Conservation (phyloP, 2,329 filamentous ascomycete species). For the Hypoxylon rubiginosum region DNA sequence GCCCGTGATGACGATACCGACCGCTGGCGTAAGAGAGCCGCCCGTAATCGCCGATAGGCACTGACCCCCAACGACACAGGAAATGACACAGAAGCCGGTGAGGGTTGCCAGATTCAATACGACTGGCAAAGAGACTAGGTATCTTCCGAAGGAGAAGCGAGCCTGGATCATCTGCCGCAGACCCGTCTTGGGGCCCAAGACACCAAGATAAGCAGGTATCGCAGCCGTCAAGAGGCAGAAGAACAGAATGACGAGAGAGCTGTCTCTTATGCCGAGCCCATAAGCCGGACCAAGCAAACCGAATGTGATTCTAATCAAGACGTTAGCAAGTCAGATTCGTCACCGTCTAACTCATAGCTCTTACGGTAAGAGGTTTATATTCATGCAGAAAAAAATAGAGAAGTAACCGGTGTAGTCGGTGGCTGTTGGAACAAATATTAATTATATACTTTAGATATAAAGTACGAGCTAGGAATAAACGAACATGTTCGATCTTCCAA, state of each 20-base stretch:
- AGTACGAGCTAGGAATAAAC: too few species aligned
- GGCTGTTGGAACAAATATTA: too few species aligned
- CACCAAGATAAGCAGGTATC: conserved; percentile 69
- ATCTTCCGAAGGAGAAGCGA: conserved; percentile 72
- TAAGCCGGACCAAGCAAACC: conserved; percentile 71
- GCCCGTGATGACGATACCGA: conserved; percentile 73
- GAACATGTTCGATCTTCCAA: conserved; percentile 50
- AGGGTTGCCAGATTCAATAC: conserved; percentile 73
- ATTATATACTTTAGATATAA: too few species aligned
- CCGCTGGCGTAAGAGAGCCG: conserved; percentile 63
- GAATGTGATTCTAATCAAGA: conserved; percentile 66
- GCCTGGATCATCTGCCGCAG: conserved; percentile 77
- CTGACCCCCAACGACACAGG: conserved; percentile 71
- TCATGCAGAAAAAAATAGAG: conserved; percentile 51
- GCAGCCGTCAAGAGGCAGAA: conserved; percentile 69
- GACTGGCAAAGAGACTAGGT: conserved; percentile 70
- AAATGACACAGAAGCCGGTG: conserved; percentile 73
- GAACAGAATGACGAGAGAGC: conserved; percentile 72
- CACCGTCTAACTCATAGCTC: conserved; percentile 10
- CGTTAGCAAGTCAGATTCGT: conserved; percentile 17
- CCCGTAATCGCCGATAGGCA: conserved; percentile 67
- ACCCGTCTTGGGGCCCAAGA: conserved; percentile 71
- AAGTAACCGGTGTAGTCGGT: conserved; percentile 49
- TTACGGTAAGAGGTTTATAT: conserved; percentile 50
- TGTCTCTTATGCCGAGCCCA: conserved; percentile 68